Conservation (phyloP, 2,329 filamentous ascomycete species). For the Plenodomus tracheiphilus region DNA sequence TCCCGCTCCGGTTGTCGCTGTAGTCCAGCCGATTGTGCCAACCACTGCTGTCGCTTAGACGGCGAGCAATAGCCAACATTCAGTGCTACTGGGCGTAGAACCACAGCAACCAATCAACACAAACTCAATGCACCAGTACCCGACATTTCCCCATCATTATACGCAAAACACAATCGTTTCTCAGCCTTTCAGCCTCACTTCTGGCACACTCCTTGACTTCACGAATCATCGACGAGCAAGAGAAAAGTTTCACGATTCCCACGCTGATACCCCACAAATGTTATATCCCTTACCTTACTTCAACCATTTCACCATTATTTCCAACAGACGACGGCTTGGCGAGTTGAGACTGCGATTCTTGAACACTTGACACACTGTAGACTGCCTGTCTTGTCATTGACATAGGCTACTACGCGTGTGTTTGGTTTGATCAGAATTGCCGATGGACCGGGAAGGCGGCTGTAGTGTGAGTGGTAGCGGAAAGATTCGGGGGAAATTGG, state of each 20-base stretch:
- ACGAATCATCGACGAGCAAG: slow-evolving; percentile 40
- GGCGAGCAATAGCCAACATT: slow-evolving; percentile 1
- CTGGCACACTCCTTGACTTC: slow-evolving; percentile 43
- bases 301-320: slow-evolving; percentile 43
- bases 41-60: slow-evolving; percentile 46
- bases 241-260: slow-evolving; percentile 47
- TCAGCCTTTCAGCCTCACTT: slow-evolving; percentile 33
- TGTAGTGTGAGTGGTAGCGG: slow-evolving; percentile 36
- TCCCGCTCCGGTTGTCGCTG: slow-evolving; percentile 16
- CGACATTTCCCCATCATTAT: slow-evolving; percentile 9
- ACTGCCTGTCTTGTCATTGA: slow-evolving; percentile 5
- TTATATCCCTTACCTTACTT: slow-evolving; percentile 43
- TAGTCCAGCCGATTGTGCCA: slow-evolving; percentile 46
- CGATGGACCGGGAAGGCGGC: slow-evolving; percentile 37
- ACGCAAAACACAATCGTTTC: slow-evolving; percentile 34
- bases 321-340: slow-evolving; percentile 44
- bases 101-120: slow-evolving; percentile 13
- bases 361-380: slow-evolving; percentile 17
- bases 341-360: slow-evolving; percentile 31
- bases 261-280: slow-evolving; percentile 51
- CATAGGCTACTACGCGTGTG: slow-evolving; percentile 1
- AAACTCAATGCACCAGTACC: slow-evolving; percentile 11
- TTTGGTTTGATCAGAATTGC: slow-evolving; percentile 12
- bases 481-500: slow-evolving; percentile 29
- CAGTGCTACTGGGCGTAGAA: slow-evolving; percentile 21